Evolutionary conservation across 805 yeast genomes (phyloP), one percentile per base, ranked within the genome.

Genomic region (Millerozyma acaciae): DNA sequence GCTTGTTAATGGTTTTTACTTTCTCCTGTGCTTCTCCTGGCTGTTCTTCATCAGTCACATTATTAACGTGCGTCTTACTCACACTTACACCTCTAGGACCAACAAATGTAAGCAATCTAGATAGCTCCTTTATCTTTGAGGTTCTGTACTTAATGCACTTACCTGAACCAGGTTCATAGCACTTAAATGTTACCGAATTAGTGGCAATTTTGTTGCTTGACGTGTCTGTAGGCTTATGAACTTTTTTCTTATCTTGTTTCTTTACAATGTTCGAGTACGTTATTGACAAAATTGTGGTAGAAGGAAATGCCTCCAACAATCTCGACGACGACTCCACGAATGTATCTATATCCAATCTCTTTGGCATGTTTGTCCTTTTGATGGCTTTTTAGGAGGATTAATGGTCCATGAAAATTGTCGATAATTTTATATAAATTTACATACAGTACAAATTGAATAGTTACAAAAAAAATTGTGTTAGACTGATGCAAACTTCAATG

Each of bases 121-220:
- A 77, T 28, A 88, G 72, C 54, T 87, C 95, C 52, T 86, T 85
- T 30, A 70, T 59, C 43, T 80, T 80, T 41, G 63, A 61, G 1
- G 90, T 78, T 38, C 64, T 67, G 51, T 68, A 76, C 39, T 68
- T 70, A 55, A 79, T 72, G 39, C 79, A 70, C 25, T 78, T 67
- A 6, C 89, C 89, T 12, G 76, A 63, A 12, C 61, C 68, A 2
- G 88, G 73, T 50, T 85, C 87, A 45, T 59, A 79, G 0, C 83
- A 70, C 51, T 82, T 84, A 54, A 83, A 75, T 39, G 57, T 65
- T 38, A 71, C 63, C 29, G 61, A 40, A 37, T 62, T 47, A 42
- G 63, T 35, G 43, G 68, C 50, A 34, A 39, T 38, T 26, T 44
- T 32, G 18, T 22, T 30, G 12, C 35, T 41, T 28, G 38, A 32